Evolutionary conservation across 129 eudicot genomes (phyloP).

Genomic region (Erigeron canadensis): DNA sequence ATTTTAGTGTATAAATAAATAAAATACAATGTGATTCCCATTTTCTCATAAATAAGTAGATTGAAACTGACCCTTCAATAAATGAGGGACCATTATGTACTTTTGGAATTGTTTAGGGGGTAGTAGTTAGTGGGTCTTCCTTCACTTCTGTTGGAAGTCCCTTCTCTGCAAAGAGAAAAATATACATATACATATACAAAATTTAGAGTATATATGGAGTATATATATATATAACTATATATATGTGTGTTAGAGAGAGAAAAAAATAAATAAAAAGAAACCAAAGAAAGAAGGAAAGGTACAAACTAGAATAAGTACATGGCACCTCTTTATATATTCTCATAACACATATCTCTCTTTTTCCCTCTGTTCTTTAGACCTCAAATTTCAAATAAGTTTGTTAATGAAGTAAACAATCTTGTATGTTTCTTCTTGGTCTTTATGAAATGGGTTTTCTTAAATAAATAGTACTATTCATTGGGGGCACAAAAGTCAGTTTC

Average conservation of each 20-base stretch:
- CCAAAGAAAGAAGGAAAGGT: conserved; percentile 43
- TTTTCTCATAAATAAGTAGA: not conserved
- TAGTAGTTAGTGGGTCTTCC: conserved; percentile 57
- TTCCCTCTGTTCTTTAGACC: conserved; percentile 35
- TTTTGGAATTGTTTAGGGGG: conserved; percentile 10
- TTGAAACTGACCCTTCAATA: not conserved
- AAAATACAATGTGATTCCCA: too few relatives aligned
- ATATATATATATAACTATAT: not conserved
- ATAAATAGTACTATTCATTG: conserved; percentile 16
- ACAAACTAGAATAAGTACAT: conserved; percentile 40
- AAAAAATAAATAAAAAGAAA: conserved; percentile 29
- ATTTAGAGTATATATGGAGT: not conserved
- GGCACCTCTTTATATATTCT: conserved; percentile 29
- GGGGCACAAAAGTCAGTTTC: not conserved
- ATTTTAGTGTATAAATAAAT: too few relatives aligned
- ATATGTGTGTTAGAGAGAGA: conserved; percentile 20
- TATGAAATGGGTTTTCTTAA: conserved; percentile 18
- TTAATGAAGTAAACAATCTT: conserved; percentile 20
- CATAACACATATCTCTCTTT: conserved; percentile 21
- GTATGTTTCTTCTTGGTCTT: conserved; percentile 32
- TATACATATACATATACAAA: not conserved
- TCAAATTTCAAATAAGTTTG: conserved; percentile 11
- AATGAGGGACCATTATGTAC: conserved; percentile 6
- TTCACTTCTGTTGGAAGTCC: conserved; percentile 69
- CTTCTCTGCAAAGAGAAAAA: conserved; percentile 72